phyloP scores from a whole-genome alignment of 2,329 filamentous ascomycete species.

The Sporothrix schenckii region DNA sequence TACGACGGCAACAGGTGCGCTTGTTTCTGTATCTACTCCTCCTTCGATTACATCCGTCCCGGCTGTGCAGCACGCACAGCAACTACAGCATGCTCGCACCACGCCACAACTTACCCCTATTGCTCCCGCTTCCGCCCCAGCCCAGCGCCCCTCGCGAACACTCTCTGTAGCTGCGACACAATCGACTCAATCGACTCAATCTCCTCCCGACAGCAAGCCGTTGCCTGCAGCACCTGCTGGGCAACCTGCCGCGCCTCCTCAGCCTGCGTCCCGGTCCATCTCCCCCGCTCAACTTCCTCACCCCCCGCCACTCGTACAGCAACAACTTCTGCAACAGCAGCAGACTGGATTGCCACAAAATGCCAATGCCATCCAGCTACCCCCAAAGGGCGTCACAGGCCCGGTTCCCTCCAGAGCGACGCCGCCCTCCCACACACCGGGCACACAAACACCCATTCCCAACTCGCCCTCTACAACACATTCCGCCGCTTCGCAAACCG shows the following conservation, averaged over 20 bases:
- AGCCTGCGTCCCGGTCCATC: conserved; percentile 21
- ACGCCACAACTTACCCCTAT: conserved; percentile 14
- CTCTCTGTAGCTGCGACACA: not conserved
- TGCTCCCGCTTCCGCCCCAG: not conserved
- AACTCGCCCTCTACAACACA: conserved; percentile 12
- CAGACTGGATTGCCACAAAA: not conserved
- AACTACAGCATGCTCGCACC: conserved; percentile 18
- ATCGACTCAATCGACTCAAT: not conserved
- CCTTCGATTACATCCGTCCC: conserved; percentile 3
- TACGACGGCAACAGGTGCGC: not conserved
- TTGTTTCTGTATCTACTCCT: not conserved
- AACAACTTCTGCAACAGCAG: not conserved
- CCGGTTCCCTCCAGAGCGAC: not conserved
- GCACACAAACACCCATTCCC: conserved; percentile 1
- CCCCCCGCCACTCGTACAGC: not conserved
- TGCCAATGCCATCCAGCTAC: not conserved
- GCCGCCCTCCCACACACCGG: not conserved
- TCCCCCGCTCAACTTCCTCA: conserved; percentile 16
- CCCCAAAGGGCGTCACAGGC: not conserved
- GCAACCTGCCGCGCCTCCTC: not conserved
- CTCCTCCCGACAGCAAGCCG: not conserved
- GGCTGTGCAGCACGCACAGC: conserved; percentile 12
- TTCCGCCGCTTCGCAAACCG: not conserved
- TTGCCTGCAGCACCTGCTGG: not conserved
- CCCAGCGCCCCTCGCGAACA: conserved; percentile 5